Conservation (phyloP, 1,139 yeast genomes). For the Yamadazyma dushanensis region DNA sequence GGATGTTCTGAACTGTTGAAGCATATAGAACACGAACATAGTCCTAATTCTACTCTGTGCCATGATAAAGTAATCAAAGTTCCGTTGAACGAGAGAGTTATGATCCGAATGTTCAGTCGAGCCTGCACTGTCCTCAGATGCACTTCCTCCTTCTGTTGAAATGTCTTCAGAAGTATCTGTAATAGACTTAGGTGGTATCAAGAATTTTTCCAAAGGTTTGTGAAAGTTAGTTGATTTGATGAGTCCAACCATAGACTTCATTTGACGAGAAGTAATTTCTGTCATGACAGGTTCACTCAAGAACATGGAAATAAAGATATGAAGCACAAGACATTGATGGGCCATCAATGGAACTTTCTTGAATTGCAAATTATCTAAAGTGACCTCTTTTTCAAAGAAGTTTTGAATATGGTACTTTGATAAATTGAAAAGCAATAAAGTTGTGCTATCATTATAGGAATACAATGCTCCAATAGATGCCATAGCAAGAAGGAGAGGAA, state of each 20-base stretch:
- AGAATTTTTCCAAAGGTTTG: constrained; percentile 62
- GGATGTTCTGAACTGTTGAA: constrained; percentile 70
- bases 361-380: constrained; percentile 48
- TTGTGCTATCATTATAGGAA: constrained; percentile 76
- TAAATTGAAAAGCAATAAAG: constrained; percentile 73
- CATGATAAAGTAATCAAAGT: constrained; percentile 72
- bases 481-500: constrained; percentile 78
- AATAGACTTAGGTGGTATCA: constrained; percentile 53
- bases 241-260: constrained; percentile 74
- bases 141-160: constrained; percentile 1
- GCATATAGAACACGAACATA: constrained; percentile 72
- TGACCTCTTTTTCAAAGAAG: constrained; percentile 60
- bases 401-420: constrained; percentile 77
- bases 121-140: constrained; percentile 1
- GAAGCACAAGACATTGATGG: constrained; percentile 81
- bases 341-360: constrained; percentile 80
- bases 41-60: constrained; percentile 88
- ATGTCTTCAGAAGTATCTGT: background rate
- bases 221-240: constrained; percentile 77
- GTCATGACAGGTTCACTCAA: constrained; percentile 74
- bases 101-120: constrained; percentile 15
- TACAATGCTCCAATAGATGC: constrained; percentile 89
- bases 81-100: constrained; percentile 27
- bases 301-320: constrained; percentile 80
- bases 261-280: constrained; percentile 72